Evolutionary conservation across 2,329 filamentous ascomycete genomes (phyloP).

Genomic region (Colletotrichum agaves): DNA sequence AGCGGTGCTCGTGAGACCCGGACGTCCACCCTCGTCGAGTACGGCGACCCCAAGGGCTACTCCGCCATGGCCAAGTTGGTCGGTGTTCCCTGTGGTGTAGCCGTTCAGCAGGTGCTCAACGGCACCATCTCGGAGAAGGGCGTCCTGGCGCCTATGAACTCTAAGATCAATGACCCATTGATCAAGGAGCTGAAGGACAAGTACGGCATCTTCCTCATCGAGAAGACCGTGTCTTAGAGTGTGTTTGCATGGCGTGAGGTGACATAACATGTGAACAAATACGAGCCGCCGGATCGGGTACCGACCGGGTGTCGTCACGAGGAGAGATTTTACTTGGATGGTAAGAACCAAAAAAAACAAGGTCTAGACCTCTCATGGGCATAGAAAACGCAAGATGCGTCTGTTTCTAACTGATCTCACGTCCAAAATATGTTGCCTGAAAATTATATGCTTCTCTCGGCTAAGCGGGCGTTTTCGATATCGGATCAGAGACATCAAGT

Average conservation of each 20-base stretch:
- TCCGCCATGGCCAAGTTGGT: conserved; percentile 87
- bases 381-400: conserved; percentile 17
- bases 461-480: background rate
- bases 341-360: conserved; percentile 11
- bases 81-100: conserved; percentile 69
- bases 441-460: conserved; percentile 3
- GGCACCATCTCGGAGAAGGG: conserved; percentile 78
- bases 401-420: background rate
- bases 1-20: conserved; percentile 81
- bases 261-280: background rate
- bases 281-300: conserved; percentile 5
- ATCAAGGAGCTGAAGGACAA: conserved; percentile 83
- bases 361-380: conserved; percentile 11
- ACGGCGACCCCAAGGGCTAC: conserved; percentile 83
- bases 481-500: conserved; percentile 3
- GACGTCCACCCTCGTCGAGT: conserved; percentile 84
- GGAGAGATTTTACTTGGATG: background rate
- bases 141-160: conserved; percentile 80
- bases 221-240: conserved; percentile 67
- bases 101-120: conserved; percentile 81
- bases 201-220: conserved; percentile 77
- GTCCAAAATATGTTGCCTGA: background rate
- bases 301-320: background rate
- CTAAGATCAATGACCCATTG: conserved; percentile 76
- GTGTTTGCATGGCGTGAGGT: background rate